Percentiles rank a stretch among this genome's conserved stretches.
Evolutionary conservation across 179 eudicot species (phyloP).

Genomic region (Drosera spatulata): DNA sequence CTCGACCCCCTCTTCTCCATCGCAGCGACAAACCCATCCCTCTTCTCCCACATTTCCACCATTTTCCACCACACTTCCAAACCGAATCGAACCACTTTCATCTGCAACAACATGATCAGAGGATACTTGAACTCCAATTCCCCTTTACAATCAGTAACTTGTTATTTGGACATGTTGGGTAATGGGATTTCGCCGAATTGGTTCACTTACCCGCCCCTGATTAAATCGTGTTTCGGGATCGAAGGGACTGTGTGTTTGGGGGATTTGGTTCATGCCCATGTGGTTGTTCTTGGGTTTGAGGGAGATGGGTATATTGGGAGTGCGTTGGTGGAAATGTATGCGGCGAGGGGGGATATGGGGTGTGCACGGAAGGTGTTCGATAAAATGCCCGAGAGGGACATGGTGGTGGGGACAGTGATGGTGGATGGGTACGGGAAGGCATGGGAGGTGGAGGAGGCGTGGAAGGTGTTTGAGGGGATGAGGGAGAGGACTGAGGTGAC

Average conservation of each 20-base stretch:
- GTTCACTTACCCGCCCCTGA: constrained; percentile 25
- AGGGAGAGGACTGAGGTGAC: constrained; percentile 28
- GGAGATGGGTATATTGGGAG: constrained; percentile 20
- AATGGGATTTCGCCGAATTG: constrained; percentile 19
- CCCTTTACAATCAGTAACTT: neutral
- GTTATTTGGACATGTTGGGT: constrained; percentile 19
- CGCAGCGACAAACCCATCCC: constrained; percentile 16
- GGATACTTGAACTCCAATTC: constrained; percentile 11
- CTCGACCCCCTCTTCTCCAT: constrained; percentile 21
- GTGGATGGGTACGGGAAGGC: constrained; percentile 30
- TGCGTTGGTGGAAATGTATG: constrained; percentile 26
- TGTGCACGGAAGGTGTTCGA: constrained; percentile 40
- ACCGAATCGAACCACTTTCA: constrained; percentile 15
- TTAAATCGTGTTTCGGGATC: constrained; percentile 22
- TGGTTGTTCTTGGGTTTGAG: constrained; percentile 17
- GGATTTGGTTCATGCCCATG: constrained; percentile 23
- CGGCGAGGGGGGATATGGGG: constrained; percentile 12
- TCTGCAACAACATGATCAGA: constrained; percentile 30
- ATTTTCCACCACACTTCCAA: constrained; percentile 14
- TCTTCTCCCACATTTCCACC: constrained; percentile 19
- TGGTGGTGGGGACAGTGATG: constrained; percentile 56
- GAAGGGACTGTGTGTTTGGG: constrained; percentile 7
- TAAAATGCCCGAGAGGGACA: constrained; percentile 38
- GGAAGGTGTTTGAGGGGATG: constrained; percentile 27
- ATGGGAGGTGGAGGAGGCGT: constrained; percentile 24